These are phyloP conservation scores for Marchantia polymorpha DNA, from an alignment of 225 moss, liverwort and hornwort genomes.

Conservation along the genomic window DNA sequence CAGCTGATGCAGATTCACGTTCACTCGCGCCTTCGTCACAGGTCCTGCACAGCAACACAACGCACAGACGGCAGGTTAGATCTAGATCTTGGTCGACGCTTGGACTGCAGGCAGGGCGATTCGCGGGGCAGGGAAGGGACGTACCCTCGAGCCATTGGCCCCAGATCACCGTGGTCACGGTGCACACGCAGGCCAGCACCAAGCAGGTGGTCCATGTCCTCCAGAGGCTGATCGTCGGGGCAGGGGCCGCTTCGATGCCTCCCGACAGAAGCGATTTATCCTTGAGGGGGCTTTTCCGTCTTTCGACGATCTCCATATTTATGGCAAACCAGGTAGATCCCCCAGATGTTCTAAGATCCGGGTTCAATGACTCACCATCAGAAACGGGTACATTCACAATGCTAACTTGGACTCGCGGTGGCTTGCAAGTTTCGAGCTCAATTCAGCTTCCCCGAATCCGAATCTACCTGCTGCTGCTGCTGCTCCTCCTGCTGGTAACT, in stretches of 20 bases:
- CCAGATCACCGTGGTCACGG: conserved; percentile 15
- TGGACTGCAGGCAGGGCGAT: neutral
- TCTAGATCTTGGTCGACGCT: neutral
- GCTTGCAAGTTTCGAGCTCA: neutral
- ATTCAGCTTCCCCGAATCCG: neutral
- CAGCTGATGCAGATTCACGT: conserved; percentile 4
- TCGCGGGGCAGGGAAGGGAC: neutral
- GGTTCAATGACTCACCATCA: neutral
- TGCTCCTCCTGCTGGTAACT: neutral
- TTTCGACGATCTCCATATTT: conserved; percentile 29
- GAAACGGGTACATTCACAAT: neutral
- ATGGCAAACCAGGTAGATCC: neutral
- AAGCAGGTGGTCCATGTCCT: conserved; percentile 34
- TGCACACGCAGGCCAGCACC: conserved; percentile 28
- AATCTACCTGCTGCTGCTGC: neutral
- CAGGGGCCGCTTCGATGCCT: neutral
- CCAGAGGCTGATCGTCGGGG: conserved; percentile 16
- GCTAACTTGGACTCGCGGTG: neutral
- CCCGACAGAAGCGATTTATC: conserved; percentile 9
- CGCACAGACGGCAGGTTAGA: neutral
- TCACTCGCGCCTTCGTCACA: conserved; percentile 5
- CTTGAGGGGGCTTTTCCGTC: conserved; percentile 25
- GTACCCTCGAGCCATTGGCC: conserved; percentile 28
- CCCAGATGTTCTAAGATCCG: neutral
- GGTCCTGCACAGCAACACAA: conserved; percentile 25